Base-by-base conservation (phyloP, 2,329 filamentous ascomycete genomes). In the Paraconiothyrium sp. region DNA sequence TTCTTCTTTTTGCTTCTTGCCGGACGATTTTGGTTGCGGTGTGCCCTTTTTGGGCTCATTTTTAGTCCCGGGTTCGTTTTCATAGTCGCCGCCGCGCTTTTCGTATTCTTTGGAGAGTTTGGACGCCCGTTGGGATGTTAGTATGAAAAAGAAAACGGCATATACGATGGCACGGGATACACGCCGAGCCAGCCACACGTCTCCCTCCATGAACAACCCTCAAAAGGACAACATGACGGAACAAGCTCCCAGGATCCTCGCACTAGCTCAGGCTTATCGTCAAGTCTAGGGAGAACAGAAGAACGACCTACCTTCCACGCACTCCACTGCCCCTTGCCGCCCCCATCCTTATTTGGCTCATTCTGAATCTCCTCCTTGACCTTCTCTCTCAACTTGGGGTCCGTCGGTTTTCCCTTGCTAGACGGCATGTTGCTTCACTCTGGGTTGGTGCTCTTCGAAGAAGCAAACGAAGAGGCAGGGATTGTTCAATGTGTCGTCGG, bases 321-420 rank as follows among this genome's bases (percentile, higher is more conserved):
- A 54, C 79, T 79, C 81, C 80, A 80, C 66, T 82, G 75, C 4
- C 80, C 81, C 65, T 82, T 82, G n/a, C 81, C 81, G 35, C 76
- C 65, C 11, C 81, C 81, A 65, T 82, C 79, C 62, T 82, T 81
- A 58, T 83, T 82, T 6, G 79, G 71, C 61, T 82, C 75, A 54
- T 78, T 72, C 67, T 83, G 82, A n/a, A 82, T 73, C 14, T 82
- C 78, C 65, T 83, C 76, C 67, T 81, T 82, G 32, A 81, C 78
- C 67, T 82, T 73, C 68, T 82, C 80, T 54, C 78, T 76, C 47
- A 83, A 65, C 62, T 82, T 78, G 1, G 79, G 78, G 65, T 83
- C 79, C 5, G 80, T 82, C 11, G 80, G 80, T 61, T 81, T 83
- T 67, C 80, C 80, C 62, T 81, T 82, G 27, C 77, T 77, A 27